A percentile compares a stretch with the other conserved stretches of the same genome.
Conservation (phyloP, 164 flowering plant genomes). For the Saururus chinensis region DNA sequence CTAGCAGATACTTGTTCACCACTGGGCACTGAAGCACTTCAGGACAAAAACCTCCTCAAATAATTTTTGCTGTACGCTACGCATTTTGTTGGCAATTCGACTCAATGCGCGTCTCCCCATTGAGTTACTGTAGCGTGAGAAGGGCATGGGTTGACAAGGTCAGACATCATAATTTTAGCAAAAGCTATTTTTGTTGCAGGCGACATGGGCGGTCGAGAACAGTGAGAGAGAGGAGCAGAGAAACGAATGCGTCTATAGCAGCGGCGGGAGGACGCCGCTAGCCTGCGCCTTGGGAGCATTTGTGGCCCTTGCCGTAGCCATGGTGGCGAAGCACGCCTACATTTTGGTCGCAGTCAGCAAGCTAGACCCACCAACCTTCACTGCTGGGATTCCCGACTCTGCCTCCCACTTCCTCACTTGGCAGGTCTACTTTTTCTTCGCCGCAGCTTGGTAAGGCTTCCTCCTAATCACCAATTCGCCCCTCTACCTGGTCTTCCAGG, state of each 20-base stretch:
- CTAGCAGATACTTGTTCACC: not conserved
- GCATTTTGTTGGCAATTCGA: no score
- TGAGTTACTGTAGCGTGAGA: no score
- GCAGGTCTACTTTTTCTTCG: slow-evolving; percentile 68
- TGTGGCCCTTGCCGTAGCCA: slow-evolving; percentile 43
- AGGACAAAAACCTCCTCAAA: no score
- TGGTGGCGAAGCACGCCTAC: slow-evolving; percentile 56
- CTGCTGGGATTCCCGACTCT: slow-evolving; percentile 40
- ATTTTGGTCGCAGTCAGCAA: slow-evolving; percentile 52
- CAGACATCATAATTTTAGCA: no score
- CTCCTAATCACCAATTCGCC: no score
- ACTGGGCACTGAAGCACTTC: no score
- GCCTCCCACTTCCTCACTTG: slow-evolving; percentile 30
- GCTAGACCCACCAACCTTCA: slow-evolving; percentile 27
- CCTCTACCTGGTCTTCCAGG: no score
- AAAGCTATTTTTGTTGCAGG: no score
- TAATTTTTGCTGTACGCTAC: no score
- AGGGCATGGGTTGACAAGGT: no score
- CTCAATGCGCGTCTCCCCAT: no score
- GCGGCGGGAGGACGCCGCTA: slow-evolving; percentile 62
- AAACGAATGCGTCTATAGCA: slow-evolving; percentile 50
- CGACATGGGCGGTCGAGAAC: slow-evolving; percentile 30
- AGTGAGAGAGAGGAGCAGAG: slow-evolving; percentile 12
- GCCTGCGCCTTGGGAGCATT: slow-evolving; percentile 52
- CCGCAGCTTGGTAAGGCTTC: slow-evolving; percentile 46